Base-by-base conservation (phyloP, 139 green algal species). In the Micromonas pusilla region DNA sequence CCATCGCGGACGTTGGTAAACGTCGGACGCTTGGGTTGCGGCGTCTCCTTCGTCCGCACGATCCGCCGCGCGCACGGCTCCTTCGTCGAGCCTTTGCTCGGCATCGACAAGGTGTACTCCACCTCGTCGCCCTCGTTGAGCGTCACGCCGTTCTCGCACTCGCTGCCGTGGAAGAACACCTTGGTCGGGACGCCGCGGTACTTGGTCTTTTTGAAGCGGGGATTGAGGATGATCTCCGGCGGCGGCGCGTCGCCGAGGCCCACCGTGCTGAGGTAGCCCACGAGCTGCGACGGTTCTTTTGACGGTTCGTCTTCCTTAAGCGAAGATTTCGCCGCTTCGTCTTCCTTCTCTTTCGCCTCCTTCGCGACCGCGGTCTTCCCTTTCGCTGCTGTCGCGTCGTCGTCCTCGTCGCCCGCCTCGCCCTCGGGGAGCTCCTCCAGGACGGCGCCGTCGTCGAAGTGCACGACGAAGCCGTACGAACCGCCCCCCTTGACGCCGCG, bases 381-480 rank as follows among this genome's bases (percentile, higher is more conserved):
- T 16, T 57, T 16, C 9, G 45, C 9, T 57, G 9, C 9, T 16
- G 9, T 16, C 45, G 9, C 45, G 45, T 9, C 9, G 9, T 57
- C 45, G 16, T 57, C 45, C 45, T 57, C 45, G 9, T 9, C 9
- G 45, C 16, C 45, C 9, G 45, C 9, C 9, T 57, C 45, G 45
- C 45, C 45, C 45, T 9, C 9, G 45, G 9, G 9, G 45, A 57
- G n/a, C n/a, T n/a, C 45, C 45, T 9, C 9, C 9, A 57, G 9
- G 45, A 57, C 16, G 37, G 68, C 53, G 36, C 26, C 68, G n/a
- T 16, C 34, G 32, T 75, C 68, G 37, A 33, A 21, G 68, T 75
- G 68, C 37, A 31, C 37, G 2, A 75, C 23, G 62, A 75, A 75
- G 3, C 68, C 68, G 36, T 75, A 75, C 2, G 33, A 75, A n/a